These are phyloP conservation scores for Tuber umbilicatum DNA, from an alignment of 495 filamentous ascomycete genomes.

Conservation along the genomic window DNA sequence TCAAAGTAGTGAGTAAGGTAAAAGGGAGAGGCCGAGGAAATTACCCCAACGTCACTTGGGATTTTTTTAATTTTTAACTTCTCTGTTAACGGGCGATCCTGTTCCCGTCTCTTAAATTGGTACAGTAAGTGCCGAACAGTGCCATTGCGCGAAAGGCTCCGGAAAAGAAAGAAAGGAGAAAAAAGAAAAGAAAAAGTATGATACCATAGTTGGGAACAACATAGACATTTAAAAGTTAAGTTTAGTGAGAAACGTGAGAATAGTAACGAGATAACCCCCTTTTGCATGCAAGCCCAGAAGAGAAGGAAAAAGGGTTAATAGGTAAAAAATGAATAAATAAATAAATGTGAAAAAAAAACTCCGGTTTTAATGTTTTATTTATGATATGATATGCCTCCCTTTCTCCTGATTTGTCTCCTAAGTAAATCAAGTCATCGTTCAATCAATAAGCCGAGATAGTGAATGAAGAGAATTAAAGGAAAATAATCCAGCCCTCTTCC, in stretches of 20 bases:
- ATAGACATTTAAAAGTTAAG: neutral
- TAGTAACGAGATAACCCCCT: neutral
- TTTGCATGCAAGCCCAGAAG: neutral
- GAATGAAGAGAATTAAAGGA: neutral
- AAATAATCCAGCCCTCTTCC: neutral
- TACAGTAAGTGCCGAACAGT: neutral
- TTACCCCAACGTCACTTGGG: no score
- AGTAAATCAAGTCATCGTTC: neutral
- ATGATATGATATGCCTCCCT: neutral
- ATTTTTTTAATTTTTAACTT: no score
- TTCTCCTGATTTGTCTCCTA: neutral
- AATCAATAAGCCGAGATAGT: neutral
- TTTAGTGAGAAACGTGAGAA: slow-evolving; percentile 3
- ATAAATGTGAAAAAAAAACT: slow-evolving; percentile 1
- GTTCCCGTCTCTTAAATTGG: no score
- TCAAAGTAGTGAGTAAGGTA: no score
- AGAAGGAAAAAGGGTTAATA: neutral
- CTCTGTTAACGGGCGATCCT: no score
- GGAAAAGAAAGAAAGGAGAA: neutral
- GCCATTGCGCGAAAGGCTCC: neutral
- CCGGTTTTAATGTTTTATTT: slow-evolving; percentile 5
- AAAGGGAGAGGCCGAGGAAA: no score
- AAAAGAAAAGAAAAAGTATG: neutral
- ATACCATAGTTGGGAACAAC: neutral
- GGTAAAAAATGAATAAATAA: neutral